Base-by-base conservation (phyloP, 768 basidiomycete species). In the Hericium rajendrae region DNA sequence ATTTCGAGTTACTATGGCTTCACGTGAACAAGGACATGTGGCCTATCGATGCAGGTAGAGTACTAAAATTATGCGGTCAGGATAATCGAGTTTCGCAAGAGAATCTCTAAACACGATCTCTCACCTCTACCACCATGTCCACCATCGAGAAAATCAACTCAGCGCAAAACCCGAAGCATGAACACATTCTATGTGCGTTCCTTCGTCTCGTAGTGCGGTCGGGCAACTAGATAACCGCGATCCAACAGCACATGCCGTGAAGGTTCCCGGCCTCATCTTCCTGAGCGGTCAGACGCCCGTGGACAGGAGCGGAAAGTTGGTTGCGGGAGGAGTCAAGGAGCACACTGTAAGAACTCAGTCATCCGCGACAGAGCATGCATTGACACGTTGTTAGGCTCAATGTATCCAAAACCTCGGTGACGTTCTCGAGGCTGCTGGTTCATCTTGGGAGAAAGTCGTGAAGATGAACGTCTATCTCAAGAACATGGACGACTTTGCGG, bases 391-490 rank as follows among this genome's bases (percentile, higher is more conserved):
- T 6, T 60, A 84, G 82, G 75, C 73, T 32, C 81, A 83, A 68
- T 82, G 81, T 66, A 74, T 84, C 59, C 67, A 64, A 16, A 84
- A 84, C 66, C 71, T 85, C 9, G 70, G 72, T 2, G 77, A 79
- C 53, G 80, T 83, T 5, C 69, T 84, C 8, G 69, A 71, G 43
- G 77, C 80, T 1, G 75, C 81, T 4, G 76, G 79, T 6, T 82
- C 81, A 6, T 78, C 79, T 22, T 81, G 80, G 81, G 79, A 84
- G 60, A 81, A 81, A 61, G 80, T 71, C 20, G 69, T 74, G 40
- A 78, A 76, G 66, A 73, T 83, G 51, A 84, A 84, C 58, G 76
- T 85, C 5, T 85, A 81, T 67, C 68, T 84, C 60, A 83, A 81
- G 62, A 67, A 80, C 62, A 84, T 83, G 81, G 73, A 77, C 52